Evolutionary conservation across 2,329 filamentous ascomycete species (phyloP).

Genomic region (Rutstroemia sp.): DNA sequence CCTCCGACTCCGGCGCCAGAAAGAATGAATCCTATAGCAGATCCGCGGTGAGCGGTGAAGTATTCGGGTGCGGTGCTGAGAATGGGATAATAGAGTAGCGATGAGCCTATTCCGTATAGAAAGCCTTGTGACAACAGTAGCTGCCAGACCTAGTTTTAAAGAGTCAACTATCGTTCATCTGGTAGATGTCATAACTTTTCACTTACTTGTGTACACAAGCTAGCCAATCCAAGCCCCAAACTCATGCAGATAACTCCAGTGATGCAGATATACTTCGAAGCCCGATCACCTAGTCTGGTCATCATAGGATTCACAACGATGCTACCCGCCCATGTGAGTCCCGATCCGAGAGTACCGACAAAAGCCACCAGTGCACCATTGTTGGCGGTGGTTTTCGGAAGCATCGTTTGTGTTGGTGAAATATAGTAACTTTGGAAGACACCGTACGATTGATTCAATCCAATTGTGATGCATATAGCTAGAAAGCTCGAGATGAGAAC

Average conservation of each 20-base stretch:
- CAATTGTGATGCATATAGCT: conserved; percentile 40
- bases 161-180: background rate
- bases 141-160: conserved; percentile 32
- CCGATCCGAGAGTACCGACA: conserved; percentile 40
- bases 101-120: conserved; percentile 37
- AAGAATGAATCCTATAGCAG: conserved; percentile 39
- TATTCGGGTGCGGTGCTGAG: conserved; percentile 42
- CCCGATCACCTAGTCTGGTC: conserved; percentile 34
- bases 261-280: conserved; percentile 33
- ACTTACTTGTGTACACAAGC: conserved; percentile 24
- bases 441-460: conserved; percentile 42
- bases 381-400: conserved; percentile 28
- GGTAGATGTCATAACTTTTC: background rate
- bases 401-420: conserved; percentile 34
- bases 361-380: conserved; percentile 40
- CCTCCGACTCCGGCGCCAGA: conserved; percentile 37
- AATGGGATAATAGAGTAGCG: conserved; percentile 36
- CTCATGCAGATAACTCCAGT: conserved; percentile 36
- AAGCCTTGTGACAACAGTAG: conserved; percentile 41
- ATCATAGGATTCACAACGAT: conserved; percentile 42
- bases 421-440: conserved; percentile 44
- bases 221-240: conserved; percentile 37
- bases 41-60: conserved; percentile 39
- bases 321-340: conserved; percentile 43
- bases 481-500: conserved; percentile 38